phyloP scores from a whole-genome alignment of 2,329 filamentous ascomycete species.

The Diaporthe nobilis region DNA sequence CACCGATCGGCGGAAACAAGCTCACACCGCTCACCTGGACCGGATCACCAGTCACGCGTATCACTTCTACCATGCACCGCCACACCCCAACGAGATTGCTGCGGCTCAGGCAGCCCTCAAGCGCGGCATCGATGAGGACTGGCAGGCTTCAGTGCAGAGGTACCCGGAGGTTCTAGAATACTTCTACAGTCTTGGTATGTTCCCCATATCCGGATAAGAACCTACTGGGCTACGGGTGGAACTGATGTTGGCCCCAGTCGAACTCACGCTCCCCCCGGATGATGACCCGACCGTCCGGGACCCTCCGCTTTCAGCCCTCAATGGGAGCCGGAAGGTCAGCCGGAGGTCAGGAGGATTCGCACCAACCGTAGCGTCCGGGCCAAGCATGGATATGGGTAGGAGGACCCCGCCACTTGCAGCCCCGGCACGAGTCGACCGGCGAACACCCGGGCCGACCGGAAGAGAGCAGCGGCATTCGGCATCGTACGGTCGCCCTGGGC shows the following conservation, averaged over 20 bases:
- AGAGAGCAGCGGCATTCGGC: slow-evolving; percentile 44
- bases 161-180: slow-evolving; percentile 89
- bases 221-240: neutral
- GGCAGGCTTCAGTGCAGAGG: slow-evolving; percentile 80
- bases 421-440: slow-evolving; percentile 52
- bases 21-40: slow-evolving; percentile 69
- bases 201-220: no score
- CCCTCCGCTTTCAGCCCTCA: slow-evolving; percentile 70
- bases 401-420: slow-evolving; percentile 51
- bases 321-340: slow-evolving; percentile 61
- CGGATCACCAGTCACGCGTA: slow-evolving; percentile 68
- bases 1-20: slow-evolving; percentile 71
- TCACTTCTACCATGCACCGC: slow-evolving; percentile 70
- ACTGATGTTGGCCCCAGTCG: slow-evolving; percentile 57
- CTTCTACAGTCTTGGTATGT: slow-evolving; percentile 73
- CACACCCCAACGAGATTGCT: slow-evolving; percentile 73
- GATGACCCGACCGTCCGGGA: slow-evolving; percentile 71
- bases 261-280: slow-evolving; percentile 75
- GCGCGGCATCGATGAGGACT: slow-evolving; percentile 83
- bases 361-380: slow-evolving; percentile 55
- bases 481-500: slow-evolving; percentile 44
- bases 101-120: slow-evolving; percentile 77
- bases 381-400: slow-evolving; percentile 53
- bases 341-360: slow-evolving; percentile 55
- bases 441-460: slow-evolving; percentile 54